Evolutionary conservation across 2,329 filamentous ascomycete species (phyloP).

Genomic region (Amauroascus verrucosus): DNA sequence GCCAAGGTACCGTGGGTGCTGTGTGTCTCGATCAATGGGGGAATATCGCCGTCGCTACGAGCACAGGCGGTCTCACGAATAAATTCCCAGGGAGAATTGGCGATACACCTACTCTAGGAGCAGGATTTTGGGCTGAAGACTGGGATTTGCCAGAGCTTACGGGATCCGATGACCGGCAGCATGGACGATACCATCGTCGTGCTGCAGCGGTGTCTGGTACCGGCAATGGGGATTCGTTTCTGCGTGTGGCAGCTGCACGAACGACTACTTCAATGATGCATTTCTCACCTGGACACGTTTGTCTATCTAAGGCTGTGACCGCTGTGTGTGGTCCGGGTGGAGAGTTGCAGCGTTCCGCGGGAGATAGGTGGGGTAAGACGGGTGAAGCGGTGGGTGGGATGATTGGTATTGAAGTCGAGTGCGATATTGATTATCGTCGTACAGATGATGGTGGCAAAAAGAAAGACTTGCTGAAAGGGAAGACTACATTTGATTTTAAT

Average conservation of each 20-base stretch:
- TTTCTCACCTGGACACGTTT: slow-evolving; percentile 38
- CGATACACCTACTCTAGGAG: slow-evolving; percentile 72
- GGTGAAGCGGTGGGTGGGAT: slow-evolving; percentile 78
- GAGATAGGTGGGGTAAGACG: slow-evolving; percentile 58
- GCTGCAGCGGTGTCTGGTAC: slow-evolving; percentile 61
- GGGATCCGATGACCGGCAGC: not conserved
- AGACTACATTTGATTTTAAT: slow-evolving; percentile 68
- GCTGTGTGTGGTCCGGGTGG: slow-evolving; percentile 61
- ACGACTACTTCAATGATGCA: slow-evolving; percentile 64
- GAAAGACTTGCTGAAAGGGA: slow-evolving; percentile 22
- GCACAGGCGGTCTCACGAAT: slow-evolving; percentile 72
- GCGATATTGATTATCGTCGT: slow-evolving; percentile 35
- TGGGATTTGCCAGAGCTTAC: slow-evolving; percentile 48
- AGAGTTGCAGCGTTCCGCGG: slow-evolving; percentile 64
- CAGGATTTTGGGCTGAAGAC: slow-evolving; percentile 83
- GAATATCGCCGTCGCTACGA: slow-evolving; percentile 57
- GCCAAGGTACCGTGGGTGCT: slow-evolving; percentile 75
- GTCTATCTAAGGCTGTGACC: slow-evolving; percentile 50
- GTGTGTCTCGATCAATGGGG: slow-evolving; percentile 71
- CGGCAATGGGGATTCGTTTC: slow-evolving; percentile 81
- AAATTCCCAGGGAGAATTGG: slow-evolving; percentile 77
- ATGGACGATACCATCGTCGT: slow-evolving; percentile 21
- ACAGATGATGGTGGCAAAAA: slow-evolving; percentile 22
- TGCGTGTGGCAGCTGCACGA: slow-evolving; percentile 59
- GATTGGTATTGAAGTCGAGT: slow-evolving; percentile 57